A percentile compares a stretch with the other conserved stretches of the same genome.
Evolutionary conservation across 352 stramenopile genomes (phyloP).

Genomic region (Phytophthora hybrid): DNA sequence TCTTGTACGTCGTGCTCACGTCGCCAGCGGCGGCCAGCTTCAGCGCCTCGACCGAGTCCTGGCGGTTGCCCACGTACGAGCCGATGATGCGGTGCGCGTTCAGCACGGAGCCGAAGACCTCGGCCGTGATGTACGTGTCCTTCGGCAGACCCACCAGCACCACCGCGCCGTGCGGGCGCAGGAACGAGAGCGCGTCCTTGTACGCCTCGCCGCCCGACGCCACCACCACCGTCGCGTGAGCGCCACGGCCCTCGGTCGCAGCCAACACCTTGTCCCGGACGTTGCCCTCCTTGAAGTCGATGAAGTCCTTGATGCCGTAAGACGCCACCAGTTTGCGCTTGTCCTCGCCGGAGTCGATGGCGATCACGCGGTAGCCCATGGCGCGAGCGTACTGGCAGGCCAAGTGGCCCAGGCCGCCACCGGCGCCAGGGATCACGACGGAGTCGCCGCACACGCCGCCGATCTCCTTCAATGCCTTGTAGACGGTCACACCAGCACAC

Average conservation of each 20-base stretch:
- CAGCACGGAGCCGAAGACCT: constrained; percentile 50
- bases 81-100: constrained; percentile 58
- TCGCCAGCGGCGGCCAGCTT: constrained; percentile 56
- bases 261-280: constrained; percentile 48
- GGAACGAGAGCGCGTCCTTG: constrained; percentile 56
- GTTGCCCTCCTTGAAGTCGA: constrained; percentile 71
- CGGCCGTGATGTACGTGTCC: constrained; percentile 51
- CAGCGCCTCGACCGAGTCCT: constrained; percentile 59
- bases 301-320: constrained; percentile 75
- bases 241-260: constrained; percentile 52
- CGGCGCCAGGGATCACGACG: constrained; percentile 64
- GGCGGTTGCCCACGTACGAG: constrained; percentile 58
- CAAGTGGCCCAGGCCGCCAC: constrained; percentile 84
- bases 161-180: constrained; percentile 69
- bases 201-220: constrained; percentile 69
- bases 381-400: constrained; percentile 76
- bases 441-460: constrained; percentile 47
- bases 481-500: constrained; percentile 89
- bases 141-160: constrained; percentile 75
- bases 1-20: constrained; percentile 53
- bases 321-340: constrained; percentile 70
- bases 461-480: constrained; percentile 76
- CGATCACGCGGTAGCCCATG: constrained; percentile 74
- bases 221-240: constrained; percentile 77
- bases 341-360: constrained; percentile 65